Evolutionary conservation across 2,329 filamentous ascomycete genomes (phyloP), one percentile per base, ranked within the genome.

Genomic region (Aspergillus ochraceoroseus): DNA sequence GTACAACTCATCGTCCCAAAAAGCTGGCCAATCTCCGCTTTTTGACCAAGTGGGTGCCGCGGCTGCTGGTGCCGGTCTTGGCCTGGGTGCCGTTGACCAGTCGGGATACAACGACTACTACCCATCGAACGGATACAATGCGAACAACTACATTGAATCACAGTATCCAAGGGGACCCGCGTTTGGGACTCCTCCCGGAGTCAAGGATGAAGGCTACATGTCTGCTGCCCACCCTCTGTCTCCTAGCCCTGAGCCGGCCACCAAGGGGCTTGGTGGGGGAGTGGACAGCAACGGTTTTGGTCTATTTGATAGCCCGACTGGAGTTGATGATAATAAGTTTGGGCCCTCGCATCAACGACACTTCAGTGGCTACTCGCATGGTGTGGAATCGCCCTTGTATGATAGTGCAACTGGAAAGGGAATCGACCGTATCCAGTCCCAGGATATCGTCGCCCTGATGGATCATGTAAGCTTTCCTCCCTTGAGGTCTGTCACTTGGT

Each of bases 381-480:
- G 89, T 31, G 87, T 95, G 77, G 76, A 74, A 3, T 92, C 88
- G 19, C 89, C 90, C 2, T 73, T 96, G 13, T 96, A 95, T 57
- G 92, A 98, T 60, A 82, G 86, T 44, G 78, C 89, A 3, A 94
- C 86, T 1, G 90, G 90, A 37, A 82, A 80, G 47, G 89, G 88
- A 22, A 85, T 95, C 37, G 89, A 96, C 52, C 77, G 83, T 32
- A 96, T 98, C 36, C 84, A 96, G 62, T 95, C 88, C 31, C 92
- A 94, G 67, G 92, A 98, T 58, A 94, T 98, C 55, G 85, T 98
- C 49, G 87, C 90, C 15, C 71, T 98, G 46, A 98, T 98, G 92
- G 90, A 98, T 61, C 92, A 98, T 65, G 77, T 83, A 68, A 73
- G 79, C 72, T 35, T 32, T 41, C 30, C 12, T 9, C 14, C 5